Conservation (phyloP, 1,139 yeast genomes). For the Scheffersomyces cryptocercus region DNA sequence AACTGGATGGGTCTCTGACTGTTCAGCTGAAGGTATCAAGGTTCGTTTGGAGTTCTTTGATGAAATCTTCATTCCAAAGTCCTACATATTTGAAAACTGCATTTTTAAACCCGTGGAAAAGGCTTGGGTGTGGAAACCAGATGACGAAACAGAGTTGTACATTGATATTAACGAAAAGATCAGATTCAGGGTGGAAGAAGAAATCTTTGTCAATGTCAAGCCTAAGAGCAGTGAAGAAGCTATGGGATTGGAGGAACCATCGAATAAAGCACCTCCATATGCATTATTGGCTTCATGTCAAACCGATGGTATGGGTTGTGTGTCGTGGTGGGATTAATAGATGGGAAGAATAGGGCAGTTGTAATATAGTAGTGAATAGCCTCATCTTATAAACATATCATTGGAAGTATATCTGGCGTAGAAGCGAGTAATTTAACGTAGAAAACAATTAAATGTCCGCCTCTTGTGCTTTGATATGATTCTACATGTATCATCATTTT, state of each 20-base stretch:
- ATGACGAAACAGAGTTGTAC: conserved; percentile 70
- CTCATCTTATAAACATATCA: too few relatives aligned
- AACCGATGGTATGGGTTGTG: conserved; percentile 94
- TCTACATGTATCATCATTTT: too few relatives aligned
- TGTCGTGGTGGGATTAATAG: conserved; percentile 86
- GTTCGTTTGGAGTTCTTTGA: conserved; percentile 85
- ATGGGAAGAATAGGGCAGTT: too few relatives aligned
- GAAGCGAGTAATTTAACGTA: too few relatives aligned
- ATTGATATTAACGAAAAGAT: conserved; percentile 89
- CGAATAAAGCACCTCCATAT: conserved; percentile 65
- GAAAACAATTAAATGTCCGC: too few relatives aligned
- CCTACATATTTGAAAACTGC: conserved; percentile 78
- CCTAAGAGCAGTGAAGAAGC: conserved; percentile 68
- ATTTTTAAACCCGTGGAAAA: conserved; percentile 70
- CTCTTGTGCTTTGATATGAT: too few relatives aligned
- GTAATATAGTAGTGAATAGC: too few relatives aligned
- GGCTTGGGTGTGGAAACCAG: conserved; percentile 94
- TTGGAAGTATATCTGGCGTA: too few relatives aligned
- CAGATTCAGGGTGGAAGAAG: conserved; percentile 87
- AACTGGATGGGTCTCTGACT: conserved; percentile 90
- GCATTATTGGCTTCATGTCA: conserved; percentile 90
- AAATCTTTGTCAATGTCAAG: conserved; percentile 76
- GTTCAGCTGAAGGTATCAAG: conserved; percentile 83
- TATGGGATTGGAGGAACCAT: conserved; percentile 20
- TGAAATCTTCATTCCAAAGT: conserved; percentile 85